These are phyloP conservation scores for Termitomyces sp. DNA, from an alignment of 768 basidiomycete genomes.

Conservation along the genomic window DNA sequence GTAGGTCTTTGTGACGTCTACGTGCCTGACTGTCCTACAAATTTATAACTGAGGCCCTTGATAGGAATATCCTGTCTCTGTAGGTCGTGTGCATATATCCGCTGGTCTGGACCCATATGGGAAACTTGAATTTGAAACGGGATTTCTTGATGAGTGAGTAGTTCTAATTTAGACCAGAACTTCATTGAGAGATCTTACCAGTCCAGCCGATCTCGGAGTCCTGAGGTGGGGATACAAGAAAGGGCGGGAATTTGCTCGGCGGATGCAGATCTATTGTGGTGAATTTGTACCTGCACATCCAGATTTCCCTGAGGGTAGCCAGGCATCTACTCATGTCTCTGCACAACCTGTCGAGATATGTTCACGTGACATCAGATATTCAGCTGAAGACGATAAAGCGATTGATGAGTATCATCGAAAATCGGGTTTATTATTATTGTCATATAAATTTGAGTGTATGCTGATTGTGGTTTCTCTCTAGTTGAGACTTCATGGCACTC, in stretches of 20 bases:
- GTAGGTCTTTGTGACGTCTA: conserved; percentile 21
- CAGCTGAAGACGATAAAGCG: conserved; percentile 35
- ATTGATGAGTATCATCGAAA: conserved; percentile 37
- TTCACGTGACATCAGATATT: conserved; percentile 36
- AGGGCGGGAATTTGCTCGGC: conserved; percentile 48
- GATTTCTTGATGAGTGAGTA: conserved; percentile 41
- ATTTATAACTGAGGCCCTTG: background rate
- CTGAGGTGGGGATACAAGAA: conserved; percentile 55
- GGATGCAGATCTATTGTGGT: conserved; percentile 45
- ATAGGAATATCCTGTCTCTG: conserved; percentile 45
- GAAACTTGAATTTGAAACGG: conserved; percentile 41
- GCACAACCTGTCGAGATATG: conserved; percentile 29
- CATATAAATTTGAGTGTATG: background rate
- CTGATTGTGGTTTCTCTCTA: conserved; percentile 12
- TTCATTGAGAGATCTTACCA: conserved; percentile 10
- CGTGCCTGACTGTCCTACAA: background rate
- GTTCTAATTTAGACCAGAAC: too few species aligned
- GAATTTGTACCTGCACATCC: conserved; percentile 34
- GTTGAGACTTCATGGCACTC: conserved; percentile 40
- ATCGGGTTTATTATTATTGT: conserved; percentile 22
- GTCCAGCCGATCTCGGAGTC: conserved; percentile 40
- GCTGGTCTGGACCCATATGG: conserved; percentile 38
- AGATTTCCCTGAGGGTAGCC: conserved; percentile 29
- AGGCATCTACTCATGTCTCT: conserved; percentile 20
- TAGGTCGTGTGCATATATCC: conserved; percentile 47